phyloP scores from a whole-genome alignment of 257 asterid species.

The Echium plantagineum region DNA sequence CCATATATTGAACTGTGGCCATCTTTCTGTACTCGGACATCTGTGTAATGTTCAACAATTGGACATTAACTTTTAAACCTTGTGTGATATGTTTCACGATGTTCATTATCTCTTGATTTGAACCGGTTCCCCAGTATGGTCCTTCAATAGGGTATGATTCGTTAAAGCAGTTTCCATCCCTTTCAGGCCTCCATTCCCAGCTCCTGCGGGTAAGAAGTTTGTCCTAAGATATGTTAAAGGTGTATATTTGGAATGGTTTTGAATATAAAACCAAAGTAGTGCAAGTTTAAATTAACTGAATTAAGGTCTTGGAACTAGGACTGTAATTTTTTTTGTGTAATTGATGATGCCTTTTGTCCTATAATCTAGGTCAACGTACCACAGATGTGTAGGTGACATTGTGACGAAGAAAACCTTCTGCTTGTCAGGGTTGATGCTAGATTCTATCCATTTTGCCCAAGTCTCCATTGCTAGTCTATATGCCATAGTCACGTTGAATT shows the following conservation, averaged over 20 bases:
- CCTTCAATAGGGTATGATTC: constrained; percentile 56
- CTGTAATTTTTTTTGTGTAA: too few relatives aligned
- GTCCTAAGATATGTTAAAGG: too few relatives aligned
- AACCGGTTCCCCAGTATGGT: constrained; percentile 77
- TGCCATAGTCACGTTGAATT: constrained; percentile 63
- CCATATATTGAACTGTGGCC: constrained; percentile 70
- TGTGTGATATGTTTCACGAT: constrained; percentile 37
- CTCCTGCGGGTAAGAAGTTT: constrained; percentile 25
- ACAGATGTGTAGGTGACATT: constrained; percentile 84
- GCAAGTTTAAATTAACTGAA: too few relatives aligned
- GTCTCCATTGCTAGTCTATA: constrained; percentile 68
- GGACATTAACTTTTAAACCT: constrained; percentile 32
- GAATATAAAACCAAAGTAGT: too few relatives aligned
- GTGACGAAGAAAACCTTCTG: constrained; percentile 65
- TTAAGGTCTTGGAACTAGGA: too few relatives aligned
- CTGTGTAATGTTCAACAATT: constrained; percentile 61
- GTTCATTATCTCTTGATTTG: constrained; percentile 61
- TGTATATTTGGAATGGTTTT: constrained; percentile 5
- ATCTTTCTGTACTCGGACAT: constrained; percentile 73
- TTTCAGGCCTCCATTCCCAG: constrained; percentile 89
- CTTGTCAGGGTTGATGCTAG: constrained; percentile 30
- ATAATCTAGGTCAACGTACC: constrained; percentile 27
- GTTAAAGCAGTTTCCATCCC: constrained; percentile 66
- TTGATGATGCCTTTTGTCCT: too few relatives aligned
- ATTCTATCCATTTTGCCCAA: constrained; percentile 72